Base-by-base conservation (phyloP, 1,139 yeast species). In the Trichomonascaceae sp. region DNA sequence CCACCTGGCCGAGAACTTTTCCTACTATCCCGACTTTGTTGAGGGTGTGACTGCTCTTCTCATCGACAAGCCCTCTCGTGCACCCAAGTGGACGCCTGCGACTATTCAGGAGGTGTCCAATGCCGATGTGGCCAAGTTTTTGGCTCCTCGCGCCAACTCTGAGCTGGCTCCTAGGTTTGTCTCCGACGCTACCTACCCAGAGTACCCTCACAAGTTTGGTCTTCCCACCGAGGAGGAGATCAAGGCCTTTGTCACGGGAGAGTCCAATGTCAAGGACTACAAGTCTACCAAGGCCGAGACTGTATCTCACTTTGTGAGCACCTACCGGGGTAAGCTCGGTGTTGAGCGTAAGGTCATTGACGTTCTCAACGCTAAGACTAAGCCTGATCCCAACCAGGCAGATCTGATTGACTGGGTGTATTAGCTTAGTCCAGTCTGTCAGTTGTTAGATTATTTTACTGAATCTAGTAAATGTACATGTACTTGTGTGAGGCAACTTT, bases 191-290 rank as follows among this genome's bases (percentile, higher is more conserved):
- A 58, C 67, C 35, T 82, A 68, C 59, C 57, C 57, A 29, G 56
- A 67, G 34, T 80, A 87, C 54, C 94, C 94, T 23, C 73, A 69
- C 58, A 67, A 71, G 49, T 79, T 72, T 67, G 94, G 93, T 25
- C 67, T 89, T 44, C 97, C 97, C 34, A 63, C 71, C 11, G 80
- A 76, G 56, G 44, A 51, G 33, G 76, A 73, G 39, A 65, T 74
- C 38, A 66, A 69, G 45, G 60, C 61, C 36, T 79, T 65, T 54
- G 70, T 79, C 34, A 71, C 73, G 31, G 87, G 87, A 17, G 81
- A 74, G 47, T 74, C 71, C 22, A 64, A 76, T 13, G 67, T 71
- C 45, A 67, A 81, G 47, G 64, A 75, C 26, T 74, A 69, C 54
- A 72, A 78, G 54, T 78, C 78, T 17, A 75, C 89, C 8, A 73